Conservation (phyloP, 192 early-diverging fungal species). For the Physocladia obscura region DNA sequence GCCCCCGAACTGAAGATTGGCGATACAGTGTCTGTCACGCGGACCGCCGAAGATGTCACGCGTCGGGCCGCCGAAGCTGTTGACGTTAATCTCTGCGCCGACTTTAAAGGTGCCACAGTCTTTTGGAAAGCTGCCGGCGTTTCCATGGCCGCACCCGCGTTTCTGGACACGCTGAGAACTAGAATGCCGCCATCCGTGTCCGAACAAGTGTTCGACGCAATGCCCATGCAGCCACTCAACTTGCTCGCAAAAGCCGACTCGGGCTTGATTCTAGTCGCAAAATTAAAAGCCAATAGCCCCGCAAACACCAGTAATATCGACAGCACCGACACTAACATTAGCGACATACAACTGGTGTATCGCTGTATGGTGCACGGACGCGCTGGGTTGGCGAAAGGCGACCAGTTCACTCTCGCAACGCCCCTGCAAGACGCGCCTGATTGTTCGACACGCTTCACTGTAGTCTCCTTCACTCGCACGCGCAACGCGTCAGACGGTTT, state of each 20-base stretch:
- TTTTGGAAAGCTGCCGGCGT: conserved; percentile 7
- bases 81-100: background rate
- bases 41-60: background rate
- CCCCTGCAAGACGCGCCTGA: background rate
- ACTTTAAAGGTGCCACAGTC: background rate
- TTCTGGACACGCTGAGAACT: background rate
- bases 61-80: background rate
- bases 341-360: background rate
- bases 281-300: background rate
- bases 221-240: background rate
- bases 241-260: conserved; percentile 9
- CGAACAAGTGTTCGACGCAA: background rate
- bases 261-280: conserved; percentile 2
- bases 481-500: conserved; percentile 13
- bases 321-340: background rate
- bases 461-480: conserved; percentile 2
- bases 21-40: background rate
- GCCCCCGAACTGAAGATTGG: background rate
- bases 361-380: conserved; percentile 13
- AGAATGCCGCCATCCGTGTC: background rate
- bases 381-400: background rate
- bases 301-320: background rate
- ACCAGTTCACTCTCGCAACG: background rate
- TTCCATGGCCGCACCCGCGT: background rate
- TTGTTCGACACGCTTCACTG: background rate